Base-by-base conservation (phyloP, 2,329 filamentous ascomycete genomes). In the Fusarium concolor region DNA sequence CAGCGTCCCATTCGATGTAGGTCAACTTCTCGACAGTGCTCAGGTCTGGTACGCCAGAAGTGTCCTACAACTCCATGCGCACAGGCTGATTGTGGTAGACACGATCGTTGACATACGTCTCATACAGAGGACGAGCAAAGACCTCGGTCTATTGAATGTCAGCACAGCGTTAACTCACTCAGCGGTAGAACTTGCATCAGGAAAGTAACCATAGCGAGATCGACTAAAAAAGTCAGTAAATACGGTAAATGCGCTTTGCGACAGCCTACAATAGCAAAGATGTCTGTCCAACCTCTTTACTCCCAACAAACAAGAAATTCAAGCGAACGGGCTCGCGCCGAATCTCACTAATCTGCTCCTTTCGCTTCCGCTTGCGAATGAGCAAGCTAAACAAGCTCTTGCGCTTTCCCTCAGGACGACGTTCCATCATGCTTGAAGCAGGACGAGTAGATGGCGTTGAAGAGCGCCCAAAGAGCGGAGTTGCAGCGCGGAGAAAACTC, bases 41-140 rank as follows among this genome's bases (percentile, higher is more conserved):
- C 33, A 81, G 70, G 43, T 81, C 79, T 4, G 76, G 75, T 24
- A 77, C 75, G 67, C 79, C 79, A 26, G 79, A 81, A 64, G 78
- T 81, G 60, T 81, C 79, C 79, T 78, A 81, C 57, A 80, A 56
- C 70, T 81, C 79, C 49, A 79, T 63, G 58, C 70, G 71, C 2
- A 71, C 73, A 42, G 72, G 68, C 37, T 73, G 68, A 28, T 56
- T 63, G 42, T 75, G 39, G 59, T 74, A 76, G 4, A 63, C 35
- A 15, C 71, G 65, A 15, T 77, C 70, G 31, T 68, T 73, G 41
- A 70, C 66, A 56, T 80, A 81, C 1, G 75, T 78, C 51, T 81
- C 79, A 43, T 78, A 81, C 31, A 72, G 52, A 2, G 79, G 78
- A 24, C 76, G 72, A 18, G 73, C 42, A 44, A 81, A 77, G 1